Conservation (phyloP, 2,329 filamentous ascomycete genomes). For the Clonostachys sp. region DNA sequence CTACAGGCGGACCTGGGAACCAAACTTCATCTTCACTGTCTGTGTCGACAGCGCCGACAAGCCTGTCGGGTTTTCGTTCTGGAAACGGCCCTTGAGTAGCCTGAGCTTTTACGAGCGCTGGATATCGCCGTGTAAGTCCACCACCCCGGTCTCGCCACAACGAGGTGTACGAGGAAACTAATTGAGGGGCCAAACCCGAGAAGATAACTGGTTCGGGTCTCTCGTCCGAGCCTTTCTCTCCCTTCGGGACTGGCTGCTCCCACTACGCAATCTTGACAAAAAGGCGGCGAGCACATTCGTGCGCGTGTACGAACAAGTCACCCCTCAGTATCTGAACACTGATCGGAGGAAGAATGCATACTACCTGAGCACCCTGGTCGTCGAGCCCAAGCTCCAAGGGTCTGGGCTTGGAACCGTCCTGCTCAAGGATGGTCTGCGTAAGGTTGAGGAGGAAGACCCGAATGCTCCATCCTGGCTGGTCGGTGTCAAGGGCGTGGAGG, state of each 20-base stretch:
- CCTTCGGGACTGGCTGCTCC: constrained; percentile 15
- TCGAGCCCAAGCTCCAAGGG: constrained; percentile 21
- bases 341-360: constrained; percentile 20
- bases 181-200: neutral
- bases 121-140: constrained; percentile 20
- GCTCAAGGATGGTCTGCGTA: constrained; percentile 18
- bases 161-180: neutral
- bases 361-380: constrained; percentile 27
- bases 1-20: constrained; percentile 21
- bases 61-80: constrained; percentile 22
- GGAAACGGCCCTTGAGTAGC: constrained; percentile 18
- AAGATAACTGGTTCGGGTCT: constrained; percentile 22
- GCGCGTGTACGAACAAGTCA: constrained; percentile 14
- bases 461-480: constrained; percentile 23
- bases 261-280: constrained; percentile 11
- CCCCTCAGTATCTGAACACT: constrained; percentile 15
- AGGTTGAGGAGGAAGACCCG: constrained; percentile 13
- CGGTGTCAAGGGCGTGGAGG: constrained; percentile 20
- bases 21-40: constrained; percentile 20
- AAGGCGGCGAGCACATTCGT: constrained; percentile 12
- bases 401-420: constrained; percentile 21
- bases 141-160: neutral
- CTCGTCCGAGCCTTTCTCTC: constrained; percentile 14
- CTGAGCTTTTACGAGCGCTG: constrained; percentile 19
- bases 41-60: constrained; percentile 9